phyloP scores from a whole-genome alignment of 2,329 filamentous ascomycete species.

The Harringtonia lauricola region DNA sequence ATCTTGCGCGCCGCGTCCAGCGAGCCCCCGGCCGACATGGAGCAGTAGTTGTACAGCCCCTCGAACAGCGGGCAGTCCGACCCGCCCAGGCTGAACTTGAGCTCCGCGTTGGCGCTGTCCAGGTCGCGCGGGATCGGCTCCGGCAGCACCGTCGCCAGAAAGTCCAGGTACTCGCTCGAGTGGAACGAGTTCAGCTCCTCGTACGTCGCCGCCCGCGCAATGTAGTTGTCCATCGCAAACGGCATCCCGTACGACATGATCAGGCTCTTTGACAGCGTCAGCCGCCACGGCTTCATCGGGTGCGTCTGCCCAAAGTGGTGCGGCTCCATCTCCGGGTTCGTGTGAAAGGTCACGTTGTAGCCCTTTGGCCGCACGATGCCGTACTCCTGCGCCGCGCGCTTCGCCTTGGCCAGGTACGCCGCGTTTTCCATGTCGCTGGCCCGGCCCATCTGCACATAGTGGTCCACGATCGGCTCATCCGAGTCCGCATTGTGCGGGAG shows the following conservation, averaged over 20 bases:
- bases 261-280: constrained; percentile 89
- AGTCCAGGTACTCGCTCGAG: constrained; percentile 80
- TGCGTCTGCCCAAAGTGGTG: constrained; percentile 96
- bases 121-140: constrained; percentile 53
- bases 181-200: constrained; percentile 86
- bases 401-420: constrained; percentile 45
- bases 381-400: constrained; percentile 45
- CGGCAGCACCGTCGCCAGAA: constrained; percentile 62
- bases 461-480: constrained; percentile 39
- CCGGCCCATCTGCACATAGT: constrained; percentile 38
- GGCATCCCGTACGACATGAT: constrained; percentile 94
- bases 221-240: constrained; percentile 91
- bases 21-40: constrained; percentile 82
- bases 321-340: constrained; percentile 87
- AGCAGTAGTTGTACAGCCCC: constrained; percentile 89
- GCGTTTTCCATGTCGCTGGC: constrained; percentile 44
- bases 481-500: constrained; percentile 42
- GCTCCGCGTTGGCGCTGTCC: constrained; percentile 50
- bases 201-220: constrained; percentile 71
- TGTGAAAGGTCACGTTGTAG: constrained; percentile 89
- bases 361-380: constrained; percentile 72
- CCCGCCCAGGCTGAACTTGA: constrained; percentile 75
- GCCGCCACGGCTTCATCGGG: constrained; percentile 97
- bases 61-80: constrained; percentile 97
- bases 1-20: constrained; percentile 87